phyloP scores from a whole-genome alignment of 345 rosid species.

The Physaria fendleri region DNA sequence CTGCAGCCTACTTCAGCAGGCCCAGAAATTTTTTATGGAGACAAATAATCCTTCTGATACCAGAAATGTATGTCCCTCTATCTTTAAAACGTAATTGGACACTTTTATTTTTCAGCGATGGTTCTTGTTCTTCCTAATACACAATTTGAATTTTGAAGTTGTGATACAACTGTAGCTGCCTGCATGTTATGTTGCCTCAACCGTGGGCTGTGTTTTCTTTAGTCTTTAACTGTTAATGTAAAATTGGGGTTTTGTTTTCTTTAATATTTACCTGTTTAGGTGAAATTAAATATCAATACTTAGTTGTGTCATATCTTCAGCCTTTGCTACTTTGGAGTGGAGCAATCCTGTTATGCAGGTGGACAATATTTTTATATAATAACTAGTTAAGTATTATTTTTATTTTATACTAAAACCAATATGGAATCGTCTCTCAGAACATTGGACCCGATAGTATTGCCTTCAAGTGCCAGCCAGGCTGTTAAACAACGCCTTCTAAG shows the following conservation, averaged over 20 bases:
- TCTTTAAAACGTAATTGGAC: neutral
- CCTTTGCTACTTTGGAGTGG: constrained; percentile 90
- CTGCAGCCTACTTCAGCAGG: constrained; percentile 73
- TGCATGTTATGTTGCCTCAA: neutral
- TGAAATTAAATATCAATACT: constrained; percentile 23
- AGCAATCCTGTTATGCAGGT: constrained; percentile 83
- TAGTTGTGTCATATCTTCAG: constrained; percentile 64
- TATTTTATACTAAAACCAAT: constrained; percentile 12
- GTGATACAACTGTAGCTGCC: neutral
- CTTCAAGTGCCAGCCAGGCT: constrained; percentile 71
- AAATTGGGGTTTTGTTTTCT: too few species aligned
- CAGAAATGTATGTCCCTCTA: constrained; percentile 51
- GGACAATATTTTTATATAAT: neutral
- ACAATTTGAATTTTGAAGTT: neutral
- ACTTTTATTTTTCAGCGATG: neutral
- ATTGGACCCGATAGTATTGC: constrained; percentile 67
- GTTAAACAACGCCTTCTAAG: constrained; percentile 74
- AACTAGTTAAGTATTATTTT: neutral
- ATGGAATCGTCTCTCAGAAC: constrained; percentile 43
- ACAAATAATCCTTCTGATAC: constrained; percentile 51
- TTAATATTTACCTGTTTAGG: neutral
- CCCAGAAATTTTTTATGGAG: constrained; percentile 54
- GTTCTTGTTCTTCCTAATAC: neutral
- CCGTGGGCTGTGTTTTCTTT: neutral
- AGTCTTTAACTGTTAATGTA: too few species aligned